These are phyloP conservation scores for Cutaneotrichosporon cutaneum DNA, from an alignment of 1,284 basidiomycete genomes.

Conservation along the genomic window DNA sequence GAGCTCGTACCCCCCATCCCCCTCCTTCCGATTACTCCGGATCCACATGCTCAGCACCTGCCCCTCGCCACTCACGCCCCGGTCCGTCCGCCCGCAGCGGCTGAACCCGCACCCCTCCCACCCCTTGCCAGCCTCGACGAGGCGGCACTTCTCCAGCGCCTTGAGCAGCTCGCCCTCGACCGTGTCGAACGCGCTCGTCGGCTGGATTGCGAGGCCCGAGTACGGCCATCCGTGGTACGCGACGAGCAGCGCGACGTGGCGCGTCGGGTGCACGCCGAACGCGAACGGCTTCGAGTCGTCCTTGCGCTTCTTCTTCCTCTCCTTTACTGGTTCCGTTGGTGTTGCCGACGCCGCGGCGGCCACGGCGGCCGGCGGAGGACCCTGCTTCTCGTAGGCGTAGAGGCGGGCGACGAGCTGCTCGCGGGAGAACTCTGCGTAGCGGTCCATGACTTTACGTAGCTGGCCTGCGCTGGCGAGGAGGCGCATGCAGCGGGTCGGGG, in stretches of 20 bases:
- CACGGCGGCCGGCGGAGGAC: constrained; percentile 4
- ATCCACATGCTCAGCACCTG: constrained; percentile 94
- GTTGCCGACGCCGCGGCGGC: background rate
- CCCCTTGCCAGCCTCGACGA: constrained; percentile 71
- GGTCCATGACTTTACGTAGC: constrained; percentile 17
- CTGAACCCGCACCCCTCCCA: constrained; percentile 86
- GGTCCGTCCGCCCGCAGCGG: constrained; percentile 89
- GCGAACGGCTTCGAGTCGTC: constrained; percentile 46
- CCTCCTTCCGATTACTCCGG: constrained; percentile 57
- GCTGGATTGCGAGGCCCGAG: constrained; percentile 81
- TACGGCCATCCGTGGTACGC: constrained; percentile 91
- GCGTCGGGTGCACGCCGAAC: constrained; percentile 67
- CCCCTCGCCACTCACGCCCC: constrained; percentile 89
- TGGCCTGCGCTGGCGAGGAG: background rate
- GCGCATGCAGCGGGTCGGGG: constrained; percentile 10
- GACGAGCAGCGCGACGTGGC: constrained; percentile 90
- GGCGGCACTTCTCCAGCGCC: constrained; percentile 70
- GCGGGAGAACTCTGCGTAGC: constrained; percentile 41
- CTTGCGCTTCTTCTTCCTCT: constrained; percentile 21
- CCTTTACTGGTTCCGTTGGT: constrained; percentile 1
- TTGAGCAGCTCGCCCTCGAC: constrained; percentile 86
- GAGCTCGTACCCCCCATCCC: constrained; percentile 37
- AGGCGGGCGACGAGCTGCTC: constrained; percentile 68
- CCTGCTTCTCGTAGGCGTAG: constrained; percentile 56
- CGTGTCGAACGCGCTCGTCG: constrained; percentile 66